Percentiles rank a stretch among this genome's conserved stretches.
phyloP scores from a whole-genome alignment of 495 filamentous ascomycete species.

The Cercophora samala region DNA sequence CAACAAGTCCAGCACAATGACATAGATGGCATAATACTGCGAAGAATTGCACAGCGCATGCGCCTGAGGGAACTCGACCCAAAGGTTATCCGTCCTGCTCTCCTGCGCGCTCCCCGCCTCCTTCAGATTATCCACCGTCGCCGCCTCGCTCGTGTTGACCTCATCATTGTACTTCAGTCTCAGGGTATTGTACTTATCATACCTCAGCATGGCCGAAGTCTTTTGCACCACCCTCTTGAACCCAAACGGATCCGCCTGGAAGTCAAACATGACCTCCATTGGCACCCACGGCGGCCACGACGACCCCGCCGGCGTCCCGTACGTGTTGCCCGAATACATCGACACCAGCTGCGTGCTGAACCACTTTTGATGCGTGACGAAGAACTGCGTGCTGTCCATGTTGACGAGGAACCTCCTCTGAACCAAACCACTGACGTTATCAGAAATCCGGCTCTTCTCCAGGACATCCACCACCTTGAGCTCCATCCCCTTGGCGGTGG shows the following conservation, averaged over 20 bases:
- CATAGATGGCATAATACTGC: conserved; percentile 95
- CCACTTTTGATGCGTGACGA: conserved; percentile 88
- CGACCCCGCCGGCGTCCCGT: conserved; percentile 78
- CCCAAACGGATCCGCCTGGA: conserved; percentile 83
- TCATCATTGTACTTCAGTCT: conserved; percentile 97
- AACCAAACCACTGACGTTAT: conserved; percentile 90
- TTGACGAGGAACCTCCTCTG: conserved; percentile 89
- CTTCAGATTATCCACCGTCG: conserved; percentile 31
- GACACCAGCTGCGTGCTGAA: conserved; percentile 76
- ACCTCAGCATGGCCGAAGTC: conserved; percentile 88
- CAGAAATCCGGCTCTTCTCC: conserved; percentile 87
- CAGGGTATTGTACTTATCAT: conserved; percentile 97
- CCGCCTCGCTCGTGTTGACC: conserved; percentile 60
- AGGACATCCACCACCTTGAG: conserved; percentile 95
- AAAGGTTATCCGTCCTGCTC: conserved; percentile 86
- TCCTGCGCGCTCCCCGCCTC: conserved; percentile 52
- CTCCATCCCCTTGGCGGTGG: conserved; percentile 94
- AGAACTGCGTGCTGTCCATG: conserved; percentile 96
- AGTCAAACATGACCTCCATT: conserved; percentile 97
- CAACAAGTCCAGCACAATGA: conserved; percentile 91
- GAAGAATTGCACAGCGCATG: conserved; percentile 90
- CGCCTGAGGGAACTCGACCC: conserved; percentile 91
- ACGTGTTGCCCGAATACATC: conserved; percentile 89
- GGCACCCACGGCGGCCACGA: conserved; percentile 98
- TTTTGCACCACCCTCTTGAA: conserved; percentile 93